Percentiles rank a stretch among this genome's conserved stretches.
Conservation (phyloP, 2,329 filamentous ascomycete species). For the Chrysoporthe puriensis region DNA sequence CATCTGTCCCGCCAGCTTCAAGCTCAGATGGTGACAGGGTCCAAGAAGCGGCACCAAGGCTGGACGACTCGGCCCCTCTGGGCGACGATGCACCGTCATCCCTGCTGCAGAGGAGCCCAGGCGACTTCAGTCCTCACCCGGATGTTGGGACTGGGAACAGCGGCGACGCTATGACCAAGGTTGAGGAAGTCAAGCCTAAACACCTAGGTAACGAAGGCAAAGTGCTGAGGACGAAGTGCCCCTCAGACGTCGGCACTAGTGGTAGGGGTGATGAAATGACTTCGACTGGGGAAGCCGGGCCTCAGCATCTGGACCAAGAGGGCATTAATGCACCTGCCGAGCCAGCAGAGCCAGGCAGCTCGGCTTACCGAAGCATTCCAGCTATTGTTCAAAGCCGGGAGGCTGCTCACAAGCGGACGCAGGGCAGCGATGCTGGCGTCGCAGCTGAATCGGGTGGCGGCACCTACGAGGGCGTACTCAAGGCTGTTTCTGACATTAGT, state of each 20-base stretch:
- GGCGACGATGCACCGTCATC: neutral
- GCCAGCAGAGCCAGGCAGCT: neutral
- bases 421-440: neutral
- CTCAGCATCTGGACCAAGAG: neutral
- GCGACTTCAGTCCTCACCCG: neutral
- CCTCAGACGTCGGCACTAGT: neutral
- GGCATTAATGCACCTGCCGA: neutral
- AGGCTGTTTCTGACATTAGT: neutral
- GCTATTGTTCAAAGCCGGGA: neutral
- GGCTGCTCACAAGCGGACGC: neutral
- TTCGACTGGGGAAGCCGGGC: neutral
- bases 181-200: neutral
- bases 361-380: neutral
- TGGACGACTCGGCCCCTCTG: neutral
- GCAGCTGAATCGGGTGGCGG: neutral
- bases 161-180: neutral
- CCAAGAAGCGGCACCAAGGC: neutral
- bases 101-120: no score
- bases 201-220: conserved; percentile 13
- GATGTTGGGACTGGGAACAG: neutral
- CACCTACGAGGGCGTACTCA: neutral
- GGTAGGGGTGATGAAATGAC: neutral
- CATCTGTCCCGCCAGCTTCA: neutral
- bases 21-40: neutral
- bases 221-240: neutral